Evolutionary conservation across 805 yeast genomes (phyloP), one percentile per base, ranked within the genome.

Genomic region (Cyberlindnera misumaiensis): DNA sequence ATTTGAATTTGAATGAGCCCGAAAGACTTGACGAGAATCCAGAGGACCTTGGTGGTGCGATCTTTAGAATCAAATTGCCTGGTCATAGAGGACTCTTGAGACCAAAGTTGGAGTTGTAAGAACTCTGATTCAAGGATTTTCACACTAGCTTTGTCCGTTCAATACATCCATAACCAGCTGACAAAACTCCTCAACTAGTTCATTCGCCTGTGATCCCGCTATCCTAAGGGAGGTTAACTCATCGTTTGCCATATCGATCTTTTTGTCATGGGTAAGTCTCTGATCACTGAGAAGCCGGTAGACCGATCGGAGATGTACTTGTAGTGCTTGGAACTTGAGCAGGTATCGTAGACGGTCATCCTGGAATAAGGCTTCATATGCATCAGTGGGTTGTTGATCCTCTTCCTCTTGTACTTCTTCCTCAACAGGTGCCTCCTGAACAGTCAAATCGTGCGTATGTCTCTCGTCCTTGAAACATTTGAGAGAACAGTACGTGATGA

Each of bases 101-200:
- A 51, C 47, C 55, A 32, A 45, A 45, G 24, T 30, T 53, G 28
- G 32, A 36, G 10, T 11, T 13, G 6, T 11, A 25, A 14, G 13
- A 24, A 13, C 12, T 13, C n/a, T n/a, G n/a, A n/a, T n/a, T n/a
- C n/a, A n/a, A n/a, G n/a, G n/a, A n/a, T n/a, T n/a, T n/a, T n/a
- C n/a, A n/a, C n/a, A n/a, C n/a, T 30, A 30, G 12, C 18, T 16
- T 30, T 17, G 13, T 8, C 12, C 41, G 46, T n/a, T 20, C 13
- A 34, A 11, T 15, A 47, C 34, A 32, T 32, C 50, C 1, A 38
- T 28, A 14, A 53, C 42, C 17, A 47, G 28, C 30, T 45, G 47
- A 43, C 79, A 73, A 57, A 84, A 83, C 47, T 83, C 90, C 54
- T 83, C 89, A 4, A 85, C 76, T 17, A 79, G 58, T 44, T 65